Base-by-base conservation (phyloP, 768 basidiomycete genomes). In the Mrakia blollopis region DNA sequence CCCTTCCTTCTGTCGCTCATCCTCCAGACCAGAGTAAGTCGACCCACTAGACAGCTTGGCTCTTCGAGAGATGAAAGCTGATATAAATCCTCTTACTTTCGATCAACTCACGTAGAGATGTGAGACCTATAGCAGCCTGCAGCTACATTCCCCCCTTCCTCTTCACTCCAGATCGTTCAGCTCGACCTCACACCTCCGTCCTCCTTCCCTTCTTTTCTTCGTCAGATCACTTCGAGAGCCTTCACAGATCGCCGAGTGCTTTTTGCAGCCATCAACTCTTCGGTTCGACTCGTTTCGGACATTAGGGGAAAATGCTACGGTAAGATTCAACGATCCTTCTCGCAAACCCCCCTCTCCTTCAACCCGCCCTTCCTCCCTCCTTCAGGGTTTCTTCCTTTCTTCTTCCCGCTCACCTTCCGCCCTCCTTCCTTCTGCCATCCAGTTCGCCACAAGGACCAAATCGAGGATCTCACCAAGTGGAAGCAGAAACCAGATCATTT, bases 401-500 rank as follows among this genome's bases (percentile, higher is more conserved):
- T 14, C 37, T 23, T 8, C 57, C 28, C n/a, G 16, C 30, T 62
- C 35, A 41, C 65, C 69, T 44, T n/a, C n/a, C 25, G 67, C 47
- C 47, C 21, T 18, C 67, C 41, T n/a, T 47, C 61, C 50, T 37
- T 11, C 37, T 30, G 3, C 16, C 18, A 25, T 18, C 21, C 72
- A 77, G 97, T 99, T 81, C 89, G 91, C 77, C 95, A 98, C 85
- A 88, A 93, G 83, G 94, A 98, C 87, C 93, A 94, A 37, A 72
- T 82, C 47, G 77, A 72, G 21, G 68, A 74, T 37, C 73, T 74
- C 41, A 69, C 21, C 57, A 74, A 70, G 23, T 80, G 82, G 93
- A 98, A 94, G 86, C 92, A 92, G 84, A 88, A 90, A 62, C 91
- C 92, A 2, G 96, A 99, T 84, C 89, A 92, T 79, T 99, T 99